A percentile compares a stretch with the other conserved stretches of the same genome.
Conservation (phyloP, 2,329 filamentous ascomycete species). For the Colletotrichum siamense region DNA sequence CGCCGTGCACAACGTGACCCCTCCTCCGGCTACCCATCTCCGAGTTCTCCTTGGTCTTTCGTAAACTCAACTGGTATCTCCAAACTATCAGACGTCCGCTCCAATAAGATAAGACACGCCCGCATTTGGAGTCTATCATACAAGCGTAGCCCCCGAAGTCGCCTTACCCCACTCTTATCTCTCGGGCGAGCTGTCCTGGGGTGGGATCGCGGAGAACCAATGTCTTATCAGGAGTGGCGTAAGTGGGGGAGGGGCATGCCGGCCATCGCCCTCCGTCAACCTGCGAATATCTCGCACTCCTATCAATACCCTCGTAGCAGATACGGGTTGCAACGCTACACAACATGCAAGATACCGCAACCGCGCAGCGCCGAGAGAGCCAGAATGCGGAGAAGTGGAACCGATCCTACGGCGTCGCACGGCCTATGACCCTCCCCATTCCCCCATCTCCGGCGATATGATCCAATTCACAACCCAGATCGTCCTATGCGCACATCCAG, state of each 20-base stretch:
- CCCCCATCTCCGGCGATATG: conserved; percentile 9
- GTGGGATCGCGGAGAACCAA: neutral
- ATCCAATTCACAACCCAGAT: neutral
- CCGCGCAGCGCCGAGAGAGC: neutral
- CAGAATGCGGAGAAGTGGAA: conserved; percentile 10
- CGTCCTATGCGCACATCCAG: neutral
- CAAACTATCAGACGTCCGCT: neutral
- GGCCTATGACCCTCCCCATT: conserved; percentile 7
- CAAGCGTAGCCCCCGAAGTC: neutral
- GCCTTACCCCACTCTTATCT: conserved; percentile 14
- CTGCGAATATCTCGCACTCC: neutral
- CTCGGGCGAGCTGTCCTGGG: neutral
- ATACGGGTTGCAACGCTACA: neutral
- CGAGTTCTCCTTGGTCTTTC: neutral
- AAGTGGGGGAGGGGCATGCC: conserved; percentile 6
- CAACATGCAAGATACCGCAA: neutral
- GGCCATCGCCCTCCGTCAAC: neutral
- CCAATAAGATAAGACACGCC: conserved; percentile 3
- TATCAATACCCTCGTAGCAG: neutral
- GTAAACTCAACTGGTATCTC: neutral
- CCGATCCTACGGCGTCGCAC: neutral
- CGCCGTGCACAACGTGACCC: neutral
- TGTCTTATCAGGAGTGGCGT: neutral
- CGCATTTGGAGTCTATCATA: neutral
- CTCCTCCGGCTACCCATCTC: neutral